phyloP scores from a whole-genome alignment of 805 yeast species.

The Wickerhamiella qilinensis region DNA sequence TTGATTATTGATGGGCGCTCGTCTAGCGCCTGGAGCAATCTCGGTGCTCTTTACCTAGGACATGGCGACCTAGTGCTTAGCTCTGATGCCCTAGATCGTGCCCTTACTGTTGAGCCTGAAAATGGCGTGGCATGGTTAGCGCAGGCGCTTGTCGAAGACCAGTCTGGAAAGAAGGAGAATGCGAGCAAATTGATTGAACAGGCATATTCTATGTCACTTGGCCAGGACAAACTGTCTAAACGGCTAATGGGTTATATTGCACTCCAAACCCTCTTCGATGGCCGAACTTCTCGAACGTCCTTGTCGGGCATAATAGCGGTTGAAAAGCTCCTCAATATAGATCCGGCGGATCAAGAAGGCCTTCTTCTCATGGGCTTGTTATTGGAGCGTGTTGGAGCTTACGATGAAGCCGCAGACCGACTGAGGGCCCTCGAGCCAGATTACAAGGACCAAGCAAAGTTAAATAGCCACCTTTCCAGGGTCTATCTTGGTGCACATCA shows the following conservation, averaged over 20 bases:
- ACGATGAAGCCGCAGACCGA: conserved; percentile 31
- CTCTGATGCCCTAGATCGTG: conserved; percentile 48
- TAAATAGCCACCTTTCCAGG: conserved; percentile 42
- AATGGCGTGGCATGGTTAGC: conserved; percentile 71
- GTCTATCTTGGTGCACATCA: conserved; percentile 43
- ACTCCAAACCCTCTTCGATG: conserved; percentile 24
- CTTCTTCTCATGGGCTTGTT: conserved; percentile 16
- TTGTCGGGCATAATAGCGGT: conserved; percentile 24
- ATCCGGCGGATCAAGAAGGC: conserved; percentile 18
- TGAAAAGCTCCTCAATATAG: conserved; percentile 38
- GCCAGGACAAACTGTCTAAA: conserved; percentile 52
- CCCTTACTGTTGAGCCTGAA: conserved; percentile 72
- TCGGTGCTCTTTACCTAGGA: conserved; percentile 61
- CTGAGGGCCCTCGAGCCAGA: neutral
- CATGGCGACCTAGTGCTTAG: conserved; percentile 61
- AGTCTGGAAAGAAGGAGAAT: conserved; percentile 31
- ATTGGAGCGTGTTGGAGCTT: conserved; percentile 57
- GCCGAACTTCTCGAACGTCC: conserved; percentile 9
- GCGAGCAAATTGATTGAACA: conserved; percentile 46
- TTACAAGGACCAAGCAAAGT: neutral
- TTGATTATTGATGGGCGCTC: conserved; percentile 51
- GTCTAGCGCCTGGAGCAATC: conserved; percentile 58
- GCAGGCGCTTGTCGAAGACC: conserved; percentile 40
- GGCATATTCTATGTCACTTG: conserved; percentile 62
- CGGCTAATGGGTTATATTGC: conserved; percentile 51